These are phyloP conservation scores for Alternaria brassicicola DNA, from an alignment of 2,329 filamentous ascomycete genomes.

Conservation along the genomic window DNA sequence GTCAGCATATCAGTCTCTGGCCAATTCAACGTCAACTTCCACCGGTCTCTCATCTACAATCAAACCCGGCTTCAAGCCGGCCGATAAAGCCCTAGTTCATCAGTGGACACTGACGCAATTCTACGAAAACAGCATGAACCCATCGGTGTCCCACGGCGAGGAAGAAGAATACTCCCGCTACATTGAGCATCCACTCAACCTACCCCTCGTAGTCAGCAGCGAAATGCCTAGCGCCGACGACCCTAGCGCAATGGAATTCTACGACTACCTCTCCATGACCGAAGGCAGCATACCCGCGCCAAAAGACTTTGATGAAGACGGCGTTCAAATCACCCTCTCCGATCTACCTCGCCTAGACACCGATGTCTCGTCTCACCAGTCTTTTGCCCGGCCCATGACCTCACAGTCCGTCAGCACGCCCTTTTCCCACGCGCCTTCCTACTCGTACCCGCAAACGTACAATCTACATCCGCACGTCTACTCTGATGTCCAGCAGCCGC, in stretches of 20 bases:
- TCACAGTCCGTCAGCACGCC: constrained; percentile 38
- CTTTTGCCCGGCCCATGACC: constrained; percentile 36
- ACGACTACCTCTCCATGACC: constrained; percentile 74
- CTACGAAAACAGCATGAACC: constrained; percentile 83
- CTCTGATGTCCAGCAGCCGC: constrained; percentile 7
- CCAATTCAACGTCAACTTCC: constrained; percentile 37
- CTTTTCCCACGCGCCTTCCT: constrained; percentile 41
- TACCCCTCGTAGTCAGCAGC: constrained; percentile 79
- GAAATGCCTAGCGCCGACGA: constrained; percentile 62
- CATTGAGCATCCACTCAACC: constrained; percentile 82
- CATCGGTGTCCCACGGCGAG: constrained; percentile 77
- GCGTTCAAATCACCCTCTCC: constrained; percentile 18
- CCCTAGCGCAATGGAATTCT: constrained; percentile 68
- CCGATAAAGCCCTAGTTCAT: constrained; percentile 80
- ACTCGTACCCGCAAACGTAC: constrained; percentile 29
- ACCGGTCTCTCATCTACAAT: constrained; percentile 34
- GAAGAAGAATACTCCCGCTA: constrained; percentile 87
- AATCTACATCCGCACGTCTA: constrained; percentile 25
- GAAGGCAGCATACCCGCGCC: constrained; percentile 27
- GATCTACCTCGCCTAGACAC: constrained; percentile 29
- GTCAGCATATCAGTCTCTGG: constrained; percentile 31
- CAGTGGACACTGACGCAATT: constrained; percentile 90
- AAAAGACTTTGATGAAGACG: constrained; percentile 28
- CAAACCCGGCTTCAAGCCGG: constrained; percentile 53
- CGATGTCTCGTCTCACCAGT: constrained; percentile 35